Percentiles rank a stretch among this genome's conserved stretches.
Evolutionary conservation across 805 yeast genomes (phyloP).

Genomic region (Spathaspora hagerdaliae): DNA sequence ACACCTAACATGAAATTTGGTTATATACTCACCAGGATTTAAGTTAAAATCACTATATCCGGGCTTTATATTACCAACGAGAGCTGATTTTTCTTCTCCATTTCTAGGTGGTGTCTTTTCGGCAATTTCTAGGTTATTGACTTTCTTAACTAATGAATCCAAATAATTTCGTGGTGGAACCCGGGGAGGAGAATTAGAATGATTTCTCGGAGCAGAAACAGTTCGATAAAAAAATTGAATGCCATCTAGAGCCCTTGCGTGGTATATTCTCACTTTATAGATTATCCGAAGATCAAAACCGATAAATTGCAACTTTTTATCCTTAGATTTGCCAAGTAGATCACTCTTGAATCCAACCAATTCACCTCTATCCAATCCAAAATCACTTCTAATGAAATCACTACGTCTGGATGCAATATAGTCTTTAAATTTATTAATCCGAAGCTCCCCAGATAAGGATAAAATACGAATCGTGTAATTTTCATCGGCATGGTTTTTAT

Average conservation of each 20-base stretch:
- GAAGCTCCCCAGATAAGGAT: conserved; percentile 58
- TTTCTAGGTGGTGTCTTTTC: background rate
- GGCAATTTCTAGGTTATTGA: background rate
- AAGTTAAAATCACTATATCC: conserved; percentile 55
- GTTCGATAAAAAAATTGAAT: conserved; percentile 44
- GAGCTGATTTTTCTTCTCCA: conserved; percentile 7
- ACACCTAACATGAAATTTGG: conserved; percentile 58
- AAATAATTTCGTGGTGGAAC: conserved; percentile 47
- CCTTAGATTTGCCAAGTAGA: conserved; percentile 23
- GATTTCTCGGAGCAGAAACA: background rate
- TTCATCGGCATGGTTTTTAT: conserved; percentile 15
- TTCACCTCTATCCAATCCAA: conserved; percentile 39
- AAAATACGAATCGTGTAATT: conserved; percentile 51
- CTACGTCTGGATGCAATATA: conserved; percentile 7
- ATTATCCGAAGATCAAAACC: conserved; percentile 38
- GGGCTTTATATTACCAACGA: conserved; percentile 51
- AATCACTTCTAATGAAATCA: conserved; percentile 27
- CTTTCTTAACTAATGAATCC: background rate
- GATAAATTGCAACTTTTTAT: conserved; percentile 17
- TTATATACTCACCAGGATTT: conserved; percentile 54
- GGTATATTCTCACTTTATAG: conserved; percentile 57
- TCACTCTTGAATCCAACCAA: conserved; percentile 37
- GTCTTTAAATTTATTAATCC: conserved; percentile 47
- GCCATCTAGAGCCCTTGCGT: conserved; percentile 83
- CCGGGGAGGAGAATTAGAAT: conserved; percentile 29